Base-by-base conservation (phyloP, 306 rosid species). In the Luffa aegyptiaca region DNA sequence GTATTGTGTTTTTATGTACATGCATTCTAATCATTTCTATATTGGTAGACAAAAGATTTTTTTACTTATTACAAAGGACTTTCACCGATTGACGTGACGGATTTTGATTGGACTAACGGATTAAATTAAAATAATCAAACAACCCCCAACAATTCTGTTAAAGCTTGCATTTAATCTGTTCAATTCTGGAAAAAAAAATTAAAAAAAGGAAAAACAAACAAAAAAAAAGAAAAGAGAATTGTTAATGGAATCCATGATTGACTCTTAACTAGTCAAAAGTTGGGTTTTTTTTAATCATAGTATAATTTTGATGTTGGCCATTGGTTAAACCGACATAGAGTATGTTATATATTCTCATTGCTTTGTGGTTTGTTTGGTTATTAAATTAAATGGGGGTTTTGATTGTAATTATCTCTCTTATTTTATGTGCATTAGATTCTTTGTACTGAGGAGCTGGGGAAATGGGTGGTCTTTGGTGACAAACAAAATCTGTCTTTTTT, bases 371-470 rank as follows among this genome's bases (percentile, higher is more conserved):
- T 70, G 37, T 70, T 71, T 45, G 57, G 76, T 26, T 79, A 17
- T 42, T 69, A 69, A 44, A 36, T 55, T 76, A 41, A 49, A 26
- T 26, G 69, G 31, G 16, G 79, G 66, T 85, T 81, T 77, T 70
- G 4, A 70, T 70, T 42, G 12, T 70, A 33, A 37, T 65, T 65
- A 49, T 52, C 61, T 61, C 3, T 44, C 62, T 58, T 48, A 63
- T 58, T 57, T 83, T 81, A 76, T 82, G 82, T 85, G 83, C 83
- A 84, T 83, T 87, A 80, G 87, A 92, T 88, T 86, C 89, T 90
- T 86, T 73, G 72, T 62, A 84, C 77, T 86, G 13, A 80, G 77
- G 80, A 48, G 39, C 53, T 69, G 85, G 69, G 59, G 21, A 46
- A 36, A 71, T 33, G 77, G 42, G 12, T 73, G 77, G 77, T 73